Evolutionary conservation across 2,329 filamentous ascomycete species (phyloP).

Genomic region (Claviceps fusiformis): DNA sequence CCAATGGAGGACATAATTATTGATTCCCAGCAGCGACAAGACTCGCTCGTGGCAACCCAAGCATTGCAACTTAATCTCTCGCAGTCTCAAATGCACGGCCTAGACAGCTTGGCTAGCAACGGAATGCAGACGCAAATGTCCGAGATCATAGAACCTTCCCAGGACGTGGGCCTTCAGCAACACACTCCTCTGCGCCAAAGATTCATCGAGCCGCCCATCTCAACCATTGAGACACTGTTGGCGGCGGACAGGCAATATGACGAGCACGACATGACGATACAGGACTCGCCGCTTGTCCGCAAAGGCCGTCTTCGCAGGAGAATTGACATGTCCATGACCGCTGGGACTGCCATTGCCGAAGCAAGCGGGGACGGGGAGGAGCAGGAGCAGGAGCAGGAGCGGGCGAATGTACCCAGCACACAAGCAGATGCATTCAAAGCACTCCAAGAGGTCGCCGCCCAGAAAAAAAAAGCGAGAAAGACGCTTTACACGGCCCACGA

Average conservation of each 20-base stretch:
- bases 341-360: not conserved
- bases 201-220: slow-evolving; percentile 50
- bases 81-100: slow-evolving; percentile 45
- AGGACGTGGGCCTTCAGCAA: slow-evolving; percentile 64
- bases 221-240: slow-evolving; percentile 59
- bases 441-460: slow-evolving; percentile 50
- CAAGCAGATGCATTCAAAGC: slow-evolving; percentile 46
- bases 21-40: slow-evolving; percentile 25
- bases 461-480: slow-evolving; percentile 31
- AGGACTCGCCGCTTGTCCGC: slow-evolving; percentile 53
- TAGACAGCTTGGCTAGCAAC: slow-evolving; percentile 40
- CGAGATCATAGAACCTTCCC: slow-evolving; percentile 61
- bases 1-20: slow-evolving; percentile 36
- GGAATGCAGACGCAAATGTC: slow-evolving; percentile 46
- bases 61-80: slow-evolving; percentile 42
- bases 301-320: slow-evolving; percentile 41
- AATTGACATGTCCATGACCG: slow-evolving; percentile 15
- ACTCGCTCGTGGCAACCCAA: slow-evolving; percentile 25
- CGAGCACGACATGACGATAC: slow-evolving; percentile 21
- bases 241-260: slow-evolving; percentile 16
- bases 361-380: not conserved
- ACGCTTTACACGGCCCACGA: slow-evolving; percentile 36
- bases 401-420: slow-evolving; percentile 3
- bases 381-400: too few relatives aligned
- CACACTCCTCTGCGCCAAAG: slow-evolving; percentile 58